Conservation (phyloP, 2,329 filamentous ascomycete species). For the Ilyonectria robusta region DNA sequence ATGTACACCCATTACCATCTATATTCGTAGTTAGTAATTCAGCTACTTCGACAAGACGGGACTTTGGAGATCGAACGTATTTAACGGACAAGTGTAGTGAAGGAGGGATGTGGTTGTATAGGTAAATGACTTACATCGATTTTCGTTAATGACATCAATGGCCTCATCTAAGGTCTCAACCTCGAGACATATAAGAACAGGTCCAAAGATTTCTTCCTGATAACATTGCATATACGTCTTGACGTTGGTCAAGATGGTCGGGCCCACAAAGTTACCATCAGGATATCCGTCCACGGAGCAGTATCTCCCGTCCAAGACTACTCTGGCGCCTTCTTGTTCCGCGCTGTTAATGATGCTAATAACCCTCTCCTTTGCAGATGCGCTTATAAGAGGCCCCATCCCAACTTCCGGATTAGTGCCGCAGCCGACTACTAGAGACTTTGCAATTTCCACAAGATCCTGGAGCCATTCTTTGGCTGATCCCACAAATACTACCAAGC, state of each 20-base stretch:
- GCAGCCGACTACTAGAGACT: constrained; percentile 58
- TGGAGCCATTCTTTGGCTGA: constrained; percentile 76
- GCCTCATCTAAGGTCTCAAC: constrained; percentile 45
- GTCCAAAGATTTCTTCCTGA: constrained; percentile 50
- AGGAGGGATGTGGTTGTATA: neutral
- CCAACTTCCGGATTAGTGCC: constrained; percentile 36
- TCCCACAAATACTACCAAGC: constrained; percentile 74
- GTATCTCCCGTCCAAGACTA: constrained; percentile 44
- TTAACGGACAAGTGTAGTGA: neutral
- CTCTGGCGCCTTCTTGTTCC: constrained; percentile 39
- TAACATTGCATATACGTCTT: constrained; percentile 38
- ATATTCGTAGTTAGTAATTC: neutral
- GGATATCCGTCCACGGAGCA: constrained; percentile 39
- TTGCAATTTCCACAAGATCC: constrained; percentile 74
- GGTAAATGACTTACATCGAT: constrained; percentile 25
- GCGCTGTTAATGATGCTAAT: constrained; percentile 41
- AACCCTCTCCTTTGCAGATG: constrained; percentile 36
- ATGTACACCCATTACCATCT: constrained; percentile 44
- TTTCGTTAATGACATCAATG: constrained; percentile 50
- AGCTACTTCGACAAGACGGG: neutral
- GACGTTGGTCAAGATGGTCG: constrained; percentile 26
- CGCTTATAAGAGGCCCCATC: constrained; percentile 43
- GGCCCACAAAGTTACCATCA: constrained; percentile 43
- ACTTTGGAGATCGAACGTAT: neutral
- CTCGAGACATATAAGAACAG: constrained; percentile 42